Evolutionary conservation across 129 eudicot species (phyloP).

Genomic region (Flaveria ramosissima): DNA sequence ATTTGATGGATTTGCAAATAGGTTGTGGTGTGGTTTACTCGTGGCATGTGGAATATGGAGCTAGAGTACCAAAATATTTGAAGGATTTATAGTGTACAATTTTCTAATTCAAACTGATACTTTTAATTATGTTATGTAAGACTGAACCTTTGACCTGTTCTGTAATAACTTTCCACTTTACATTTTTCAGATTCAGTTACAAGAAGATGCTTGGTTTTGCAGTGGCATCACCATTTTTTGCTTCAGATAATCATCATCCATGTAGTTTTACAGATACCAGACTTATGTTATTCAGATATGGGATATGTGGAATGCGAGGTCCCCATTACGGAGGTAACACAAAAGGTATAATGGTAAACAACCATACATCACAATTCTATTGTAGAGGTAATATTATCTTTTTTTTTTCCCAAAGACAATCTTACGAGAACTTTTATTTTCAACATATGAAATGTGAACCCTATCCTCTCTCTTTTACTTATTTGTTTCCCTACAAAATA

Average conservation of each 20-base stretch:
- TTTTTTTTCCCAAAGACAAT: too few relatives aligned
- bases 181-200: conserved; percentile 79
- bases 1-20: too few relatives aligned
- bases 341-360: conserved; percentile 55
- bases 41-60: too few relatives aligned
- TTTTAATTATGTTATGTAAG: too few relatives aligned
- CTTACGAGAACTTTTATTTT: neutral
- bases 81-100: too few relatives aligned
- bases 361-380: neutral
- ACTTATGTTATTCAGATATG: conserved; percentile 60
- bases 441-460: neutral
- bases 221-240: conserved; percentile 91
- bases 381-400: neutral
- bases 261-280: too few relatives aligned
- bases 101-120: too few relatives aligned
- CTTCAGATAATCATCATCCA: too few relatives aligned
- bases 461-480: conserved; percentile 1
- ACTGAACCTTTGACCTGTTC: conserved; percentile 8
- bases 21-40: too few relatives aligned
- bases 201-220: conserved; percentile 94
- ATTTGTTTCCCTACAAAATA: conserved; percentile 3
- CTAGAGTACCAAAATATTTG: too few relatives aligned
- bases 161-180: conserved; percentile 20
- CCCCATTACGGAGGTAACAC: conserved; percentile 90
- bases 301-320: conserved; percentile 89